Evolutionary conservation across 495 filamentous ascomycete species (phyloP).

Genomic region (Ramalina intermedia): DNA sequence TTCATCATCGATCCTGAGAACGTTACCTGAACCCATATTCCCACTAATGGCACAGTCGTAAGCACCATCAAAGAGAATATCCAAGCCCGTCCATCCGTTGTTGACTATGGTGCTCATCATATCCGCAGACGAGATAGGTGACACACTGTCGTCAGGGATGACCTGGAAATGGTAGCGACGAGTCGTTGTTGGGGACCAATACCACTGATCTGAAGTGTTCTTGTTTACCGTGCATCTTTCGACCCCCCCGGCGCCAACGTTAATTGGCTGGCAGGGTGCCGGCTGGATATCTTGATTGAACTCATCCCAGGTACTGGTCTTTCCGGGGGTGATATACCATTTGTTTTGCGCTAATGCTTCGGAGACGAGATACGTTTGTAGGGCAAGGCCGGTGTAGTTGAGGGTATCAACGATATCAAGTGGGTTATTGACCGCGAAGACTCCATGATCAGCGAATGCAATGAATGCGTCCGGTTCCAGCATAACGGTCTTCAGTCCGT

Average conservation of each 20-base stretch:
- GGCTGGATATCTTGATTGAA: neutral
- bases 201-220: neutral
- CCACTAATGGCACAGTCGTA: constrained; percentile 3
- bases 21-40: neutral
- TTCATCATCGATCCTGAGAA: neutral
- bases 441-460: constrained; percentile 1
- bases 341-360: constrained; percentile 1
- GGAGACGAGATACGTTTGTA: neutral
- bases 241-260: too few species aligned
- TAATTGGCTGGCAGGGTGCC: neutral
- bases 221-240: too few species aligned
- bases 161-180: neutral
- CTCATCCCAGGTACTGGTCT: neutral
- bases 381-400: neutral
- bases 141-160: neutral
- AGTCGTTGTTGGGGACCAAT: constrained; percentile 1
- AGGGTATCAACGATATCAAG: neutral
- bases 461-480: constrained; percentile 1
- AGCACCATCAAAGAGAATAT: constrained; percentile 7
- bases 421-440: neutral
- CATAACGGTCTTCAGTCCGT: constrained; percentile 3
- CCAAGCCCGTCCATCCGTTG: neutral
- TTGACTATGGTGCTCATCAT: neutral
- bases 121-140: neutral
- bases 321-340: constrained; percentile 1